Base-by-base conservation (phyloP, 768 basidiomycete species). In the Galerina marginata region DNA sequence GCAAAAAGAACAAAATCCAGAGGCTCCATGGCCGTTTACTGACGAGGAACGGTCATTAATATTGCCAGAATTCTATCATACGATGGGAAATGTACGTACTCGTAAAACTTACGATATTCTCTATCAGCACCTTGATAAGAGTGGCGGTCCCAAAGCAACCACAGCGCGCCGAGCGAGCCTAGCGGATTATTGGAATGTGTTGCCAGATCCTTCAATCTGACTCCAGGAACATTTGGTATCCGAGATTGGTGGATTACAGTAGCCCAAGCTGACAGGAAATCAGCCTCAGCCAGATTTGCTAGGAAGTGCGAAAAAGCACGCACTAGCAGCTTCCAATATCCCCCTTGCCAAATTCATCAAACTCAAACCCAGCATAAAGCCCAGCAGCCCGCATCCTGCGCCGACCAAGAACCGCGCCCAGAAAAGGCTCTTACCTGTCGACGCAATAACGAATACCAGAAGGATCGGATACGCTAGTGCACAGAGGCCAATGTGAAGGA, bases 171-270 rank as follows among this genome's bases (percentile, higher is more conserved):
- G 57, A 61, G 65, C 9, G 68, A 65, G 36, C 75, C 74, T 12
- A 65, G 69, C 4, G 74, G 68, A 50, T 75, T 71, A 9, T 71
- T 61, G 0, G 76, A 68, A 20, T 71, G 72, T 0, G 71, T 69
- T 0, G 74, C 76, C 33, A 81, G 64, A 69, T 79, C 78, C 56
- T 67, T 71, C 33, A 81, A 43, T 39, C 71, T 62, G 14, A 80
- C 66, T 14, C 80, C 79, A 38, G 54, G 59, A 6, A 59, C 60
- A 47, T 69, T 62, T 25, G 65, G 40, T 52, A 67, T 64, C 16
- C 68, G 69, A 29, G 78, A 79, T 60, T 77, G 77, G 48, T 81
- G 78, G 14, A 81, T 79, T 10, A 81, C 63, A 5, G 79, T 81
- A 2, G 79, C 79, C 79, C 80, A 81, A 2, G 77, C 79, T 81